Evolutionary conservation across 495 filamentous ascomycete species (phyloP).

Genomic region (Penicillium samsonianum): DNA sequence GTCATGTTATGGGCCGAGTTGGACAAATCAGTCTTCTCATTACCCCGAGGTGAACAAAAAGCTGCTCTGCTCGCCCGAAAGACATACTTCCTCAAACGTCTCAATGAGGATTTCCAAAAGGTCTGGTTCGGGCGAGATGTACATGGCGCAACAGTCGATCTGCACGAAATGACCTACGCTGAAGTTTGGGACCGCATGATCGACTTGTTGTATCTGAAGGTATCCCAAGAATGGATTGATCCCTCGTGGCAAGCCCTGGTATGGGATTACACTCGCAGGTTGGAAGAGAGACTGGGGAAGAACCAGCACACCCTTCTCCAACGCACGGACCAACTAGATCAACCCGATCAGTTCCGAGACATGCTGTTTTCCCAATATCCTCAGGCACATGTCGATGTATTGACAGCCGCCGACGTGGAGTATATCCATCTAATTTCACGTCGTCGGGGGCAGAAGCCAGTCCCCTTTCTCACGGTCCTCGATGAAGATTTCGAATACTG

Average conservation of each 20-base stretch:
- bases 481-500: constrained; percentile 43
- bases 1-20: constrained; percentile 42
- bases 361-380: constrained; percentile 8
- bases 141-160: constrained; percentile 28
- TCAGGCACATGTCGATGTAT: not conserved
- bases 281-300: constrained; percentile 28
- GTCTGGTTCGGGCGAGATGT: constrained; percentile 39
- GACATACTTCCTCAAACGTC: constrained; percentile 29
- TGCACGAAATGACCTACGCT: constrained; percentile 44
- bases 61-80: constrained; percentile 27
- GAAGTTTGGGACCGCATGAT: constrained; percentile 35
- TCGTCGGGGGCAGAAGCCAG: constrained; percentile 37
- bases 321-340: not conserved
- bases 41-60: constrained; percentile 30
- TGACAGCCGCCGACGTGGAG: not conserved
- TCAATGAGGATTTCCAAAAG: constrained; percentile 41
- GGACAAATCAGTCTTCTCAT: constrained; percentile 39
- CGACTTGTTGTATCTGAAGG: constrained; percentile 37
- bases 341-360: not conserved
- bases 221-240: constrained; percentile 41
- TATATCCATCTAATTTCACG: not conserved
- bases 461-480: constrained; percentile 29
- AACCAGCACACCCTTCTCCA: constrained; percentile 17
- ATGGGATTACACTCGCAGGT: constrained; percentile 30
- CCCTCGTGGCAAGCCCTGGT: constrained; percentile 30